Percentiles rank a stretch among this genome's conserved stretches.
Conservation (phyloP, 495 filamentous ascomycete species). For the Xylaria acuta region DNA sequence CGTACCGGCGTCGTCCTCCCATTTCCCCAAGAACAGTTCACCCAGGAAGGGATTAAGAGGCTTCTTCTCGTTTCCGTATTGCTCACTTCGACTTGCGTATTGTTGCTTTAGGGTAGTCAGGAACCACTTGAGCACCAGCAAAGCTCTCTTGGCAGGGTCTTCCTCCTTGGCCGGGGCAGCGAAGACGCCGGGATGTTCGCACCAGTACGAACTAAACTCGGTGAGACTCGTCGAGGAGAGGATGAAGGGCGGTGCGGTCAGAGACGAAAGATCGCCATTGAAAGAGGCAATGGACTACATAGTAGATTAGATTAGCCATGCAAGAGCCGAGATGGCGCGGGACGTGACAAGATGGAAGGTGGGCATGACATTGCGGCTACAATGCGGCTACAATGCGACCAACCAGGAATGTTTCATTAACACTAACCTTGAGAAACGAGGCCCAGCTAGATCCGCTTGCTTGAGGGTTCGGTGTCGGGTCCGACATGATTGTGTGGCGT, state of each 20-base stretch:
- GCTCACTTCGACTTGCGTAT: constrained; percentile 89
- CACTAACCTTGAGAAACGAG: constrained; percentile 59
- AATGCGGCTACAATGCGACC: neutral
- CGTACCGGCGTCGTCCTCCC: constrained; percentile 77
- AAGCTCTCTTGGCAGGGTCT: constrained; percentile 81
- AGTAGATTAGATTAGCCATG: neutral
- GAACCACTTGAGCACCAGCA: constrained; percentile 96
- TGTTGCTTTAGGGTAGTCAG: constrained; percentile 94
- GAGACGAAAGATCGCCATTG: constrained; percentile 90
- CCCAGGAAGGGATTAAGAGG: constrained; percentile 92
- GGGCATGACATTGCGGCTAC: too few species aligned
- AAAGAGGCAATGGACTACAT: constrained; percentile 89
- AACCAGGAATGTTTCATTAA: neutral
- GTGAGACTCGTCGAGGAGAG: constrained; percentile 88
- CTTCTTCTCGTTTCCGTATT: constrained; percentile 95
- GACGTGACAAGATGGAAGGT: neutral
- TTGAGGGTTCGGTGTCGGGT: constrained; percentile 40
- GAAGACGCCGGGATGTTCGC: constrained; percentile 88
- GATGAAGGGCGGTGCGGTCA: constrained; percentile 96
- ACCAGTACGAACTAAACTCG: constrained; percentile 97
- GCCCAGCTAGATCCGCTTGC: constrained; percentile 53
- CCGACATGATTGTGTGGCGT: constrained; percentile 31
- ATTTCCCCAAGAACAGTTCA: constrained; percentile 88
- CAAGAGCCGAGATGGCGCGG: neutral
- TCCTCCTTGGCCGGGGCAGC: constrained; percentile 82